Conservation (phyloP, 2,329 filamentous ascomycete genomes). For the Ceratocystiopsis brevicomis region DNA sequence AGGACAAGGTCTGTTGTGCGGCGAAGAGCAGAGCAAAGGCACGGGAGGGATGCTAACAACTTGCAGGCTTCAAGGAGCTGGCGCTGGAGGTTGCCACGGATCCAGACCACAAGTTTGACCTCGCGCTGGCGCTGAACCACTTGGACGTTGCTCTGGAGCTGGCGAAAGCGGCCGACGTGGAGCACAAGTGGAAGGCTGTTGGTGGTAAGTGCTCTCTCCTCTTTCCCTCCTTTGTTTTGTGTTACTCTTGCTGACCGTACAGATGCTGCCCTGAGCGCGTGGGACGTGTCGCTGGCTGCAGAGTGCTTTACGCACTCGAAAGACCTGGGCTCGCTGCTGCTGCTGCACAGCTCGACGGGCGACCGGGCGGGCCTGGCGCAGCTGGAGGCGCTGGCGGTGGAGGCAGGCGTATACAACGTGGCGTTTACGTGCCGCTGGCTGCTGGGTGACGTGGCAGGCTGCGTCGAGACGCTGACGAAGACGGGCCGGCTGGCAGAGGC, state of each 20-base stretch:
- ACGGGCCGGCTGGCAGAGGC: conserved; percentile 72
- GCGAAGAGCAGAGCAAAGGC: conserved; percentile 18
- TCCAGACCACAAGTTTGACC: conserved; percentile 87
- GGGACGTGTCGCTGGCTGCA: conserved; percentile 74
- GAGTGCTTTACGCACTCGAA: conserved; percentile 87
- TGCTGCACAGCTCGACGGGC: conserved; percentile 73
- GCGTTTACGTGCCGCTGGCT: conserved; percentile 86
- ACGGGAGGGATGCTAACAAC: neutral
- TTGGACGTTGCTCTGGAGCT: conserved; percentile 73
- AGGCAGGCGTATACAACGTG: conserved; percentile 70
- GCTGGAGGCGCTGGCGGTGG: conserved; percentile 56
- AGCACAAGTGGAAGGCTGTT: conserved; percentile 97
- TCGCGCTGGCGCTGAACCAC: conserved; percentile 66
- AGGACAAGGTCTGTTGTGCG: conserved; percentile 50
- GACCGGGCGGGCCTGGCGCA: conserved; percentile 55
- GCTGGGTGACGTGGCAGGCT: conserved; percentile 62
- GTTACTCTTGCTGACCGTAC: neutral
- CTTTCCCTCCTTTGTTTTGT: neutral
- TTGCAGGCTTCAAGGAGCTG: conserved; percentile 50
- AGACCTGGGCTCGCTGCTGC: conserved; percentile 70
- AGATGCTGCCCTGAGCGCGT: conserved; percentile 68
- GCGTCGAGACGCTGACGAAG: conserved; percentile 58
- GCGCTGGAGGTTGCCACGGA: conserved; percentile 90
- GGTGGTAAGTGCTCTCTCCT: conserved; percentile 23
- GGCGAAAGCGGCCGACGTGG: conserved; percentile 63